Evolutionary conservation across 2,329 filamentous ascomycete species (phyloP).

Genomic region (Septoria linicola): DNA sequence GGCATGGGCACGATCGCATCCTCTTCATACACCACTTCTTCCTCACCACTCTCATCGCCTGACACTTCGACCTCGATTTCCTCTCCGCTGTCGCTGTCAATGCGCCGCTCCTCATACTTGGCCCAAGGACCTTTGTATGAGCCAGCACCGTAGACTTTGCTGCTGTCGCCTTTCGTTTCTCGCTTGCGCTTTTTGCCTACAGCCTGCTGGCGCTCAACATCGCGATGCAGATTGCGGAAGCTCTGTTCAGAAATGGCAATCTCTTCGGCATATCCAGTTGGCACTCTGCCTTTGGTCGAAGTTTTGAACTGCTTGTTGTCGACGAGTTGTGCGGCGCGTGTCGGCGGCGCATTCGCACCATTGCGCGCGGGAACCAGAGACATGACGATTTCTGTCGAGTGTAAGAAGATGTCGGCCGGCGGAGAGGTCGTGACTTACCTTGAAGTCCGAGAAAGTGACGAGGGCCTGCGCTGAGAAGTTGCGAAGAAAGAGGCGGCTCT

Average conservation of each 20-base stretch:
- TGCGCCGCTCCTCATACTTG: conserved; percentile 72
- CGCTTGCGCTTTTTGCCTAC: conserved; percentile 72
- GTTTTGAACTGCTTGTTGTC: conserved; percentile 34
- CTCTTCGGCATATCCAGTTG: conserved; percentile 83
- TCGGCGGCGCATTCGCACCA: conserved; percentile 37
- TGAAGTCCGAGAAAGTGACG: not conserved
- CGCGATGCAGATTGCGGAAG: conserved; percentile 83
- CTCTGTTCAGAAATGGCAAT: conserved; percentile 86
- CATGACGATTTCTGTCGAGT: conserved; percentile 25
- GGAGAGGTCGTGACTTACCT: conserved; percentile 21
- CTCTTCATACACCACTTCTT: conserved; percentile 74
- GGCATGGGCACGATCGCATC: conserved; percentile 64
- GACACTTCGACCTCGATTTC: conserved; percentile 69
- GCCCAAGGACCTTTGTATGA: conserved; percentile 97
- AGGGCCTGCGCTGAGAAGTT: not conserved
- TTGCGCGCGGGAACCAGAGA: conserved; percentile 38
- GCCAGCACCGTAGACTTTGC: conserved; percentile 79
- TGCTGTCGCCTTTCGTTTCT: conserved; percentile 80
- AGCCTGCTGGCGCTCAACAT: conserved; percentile 56
- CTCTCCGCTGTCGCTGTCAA: conserved; percentile 66
- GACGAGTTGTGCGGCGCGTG: conserved; percentile 30
- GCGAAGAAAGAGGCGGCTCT: no score
- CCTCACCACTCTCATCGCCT: conserved; percentile 72
- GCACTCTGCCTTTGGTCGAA: conserved; percentile 47
- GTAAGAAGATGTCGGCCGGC: conserved; percentile 16